Base-by-base conservation (phyloP, 352 stramenopile species). In the Blastocystis sp. region DNA sequence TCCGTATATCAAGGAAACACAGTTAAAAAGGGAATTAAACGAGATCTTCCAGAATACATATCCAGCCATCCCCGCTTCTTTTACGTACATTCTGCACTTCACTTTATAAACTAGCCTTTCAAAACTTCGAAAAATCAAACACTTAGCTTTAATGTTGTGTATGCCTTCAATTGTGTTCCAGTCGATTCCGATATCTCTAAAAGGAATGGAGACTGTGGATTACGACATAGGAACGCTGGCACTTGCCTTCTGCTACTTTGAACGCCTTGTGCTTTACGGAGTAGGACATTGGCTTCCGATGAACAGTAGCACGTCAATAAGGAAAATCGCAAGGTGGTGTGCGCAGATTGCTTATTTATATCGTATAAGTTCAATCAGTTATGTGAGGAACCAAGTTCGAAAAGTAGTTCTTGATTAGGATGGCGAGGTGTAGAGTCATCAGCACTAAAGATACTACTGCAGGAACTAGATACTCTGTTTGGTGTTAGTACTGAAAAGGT, bases 331-430 rank as follows among this genome's bases (percentile, higher is more conserved):
- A 80, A 80, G 70, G 50, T 80, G 45, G 70, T 80, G 18, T 80
- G 70, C 23, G 70, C 70, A 6, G 70, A 80, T 23, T 80, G 70
- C 23, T 54, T 62, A 18, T 26, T 80, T 13, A 80, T 80, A 9
- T 41, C 70, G 11, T 80, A 80, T 53, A 80, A 80, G 37, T 80
- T 80, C 45, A 80, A 80, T 64, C 70, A 80, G 70, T 26, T 80
- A 20, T 62, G 45, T n/a, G 70, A 80, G n/a, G 70, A 47, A 4
- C 9, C 43, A 26, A 64, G 41, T 34, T 20, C n/a, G 37, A 41
- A 66, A 47, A 80, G 70, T 80, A 41, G 34, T 23, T 45, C n/a
- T 26, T 20, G 23, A 7, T 18, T 13, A 11, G 37, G 41, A 41
- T 8, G 2, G n/a, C 55, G 70, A 80, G 1, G 29, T 34, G 54